Base-by-base conservation (phyloP, 1,284 basidiomycete species). In the Ganoderma lucidum region DNA sequence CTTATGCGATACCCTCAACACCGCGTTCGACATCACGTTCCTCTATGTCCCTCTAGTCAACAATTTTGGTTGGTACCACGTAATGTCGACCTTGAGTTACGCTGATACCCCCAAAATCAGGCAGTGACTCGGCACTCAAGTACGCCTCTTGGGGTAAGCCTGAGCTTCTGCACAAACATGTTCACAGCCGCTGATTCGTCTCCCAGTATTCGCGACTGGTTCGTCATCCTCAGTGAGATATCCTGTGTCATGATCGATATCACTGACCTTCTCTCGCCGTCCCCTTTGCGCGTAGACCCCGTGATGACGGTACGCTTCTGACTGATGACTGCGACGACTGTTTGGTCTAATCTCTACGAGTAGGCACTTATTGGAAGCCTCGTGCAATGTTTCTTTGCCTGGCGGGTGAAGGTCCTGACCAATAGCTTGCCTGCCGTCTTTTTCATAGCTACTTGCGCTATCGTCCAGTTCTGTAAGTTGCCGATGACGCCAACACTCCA, bases 371-470 rank as follows among this genome's bases (percentile, higher is more conserved):
- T 83, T 19, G 83, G 83, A 19, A 75, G 80, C 56, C 73, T 79
- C 30, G 83, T 83, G 19, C 83, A 84, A 64, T 67, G 80, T 44
- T 84, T 84, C 74, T 84, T 84, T 70, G 81, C 83, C 5, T 84
- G 83, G 83, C 76, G 83, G 69, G 81, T 84, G 58, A 79, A 78
- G 51, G 75, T 83, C 28, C 77, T 84, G 62, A 82, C 80, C 19
- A 75, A 76, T 53, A 81, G 72, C 64, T 75, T 74, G 35, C 66
- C 77, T 6, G 71, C 79, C 23, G 74, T 81, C 10, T 55, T 63
- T 10, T 70, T 77, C 45, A 77, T 80, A 59, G 62, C 71, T 6
- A 66, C 76, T 53, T 78, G 78, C 56, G 77, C 79, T 6, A 58
- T 81, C 30, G 75, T 73, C 60, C 79, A 79, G 60, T 78, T 78